Conservation (phyloP, 345 rosid species). For the Orychophragmus violaceus region DNA sequence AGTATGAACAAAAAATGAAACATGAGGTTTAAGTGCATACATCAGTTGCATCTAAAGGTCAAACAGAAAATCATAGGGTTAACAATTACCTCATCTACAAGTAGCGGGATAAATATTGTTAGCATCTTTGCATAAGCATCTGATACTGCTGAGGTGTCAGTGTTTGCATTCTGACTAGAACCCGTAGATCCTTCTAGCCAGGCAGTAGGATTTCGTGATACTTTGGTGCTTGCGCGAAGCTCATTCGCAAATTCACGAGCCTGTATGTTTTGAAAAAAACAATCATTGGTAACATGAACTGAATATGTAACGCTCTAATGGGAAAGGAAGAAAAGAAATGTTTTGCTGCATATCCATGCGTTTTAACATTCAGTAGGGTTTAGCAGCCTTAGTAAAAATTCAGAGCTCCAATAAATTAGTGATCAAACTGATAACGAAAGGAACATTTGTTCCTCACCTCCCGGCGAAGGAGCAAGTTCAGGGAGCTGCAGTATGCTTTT, state of each 20-base stretch:
- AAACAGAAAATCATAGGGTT: conserved; percentile 11
- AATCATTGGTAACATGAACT: not conserved
- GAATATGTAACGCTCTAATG: not conserved
- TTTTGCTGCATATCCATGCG: conserved; percentile 1
- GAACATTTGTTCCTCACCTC: conserved; percentile 62
- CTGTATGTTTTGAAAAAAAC: conserved; percentile 33
- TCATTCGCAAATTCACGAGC: conserved; percentile 99
- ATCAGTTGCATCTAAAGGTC: conserved; percentile 2
- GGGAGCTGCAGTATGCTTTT: conserved; percentile 96
- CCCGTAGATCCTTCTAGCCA: conserved; percentile 95
- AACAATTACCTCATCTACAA: conserved; percentile 82
- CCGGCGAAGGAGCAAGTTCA: conserved; percentile 95
- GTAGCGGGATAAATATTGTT: conserved; percentile 94
- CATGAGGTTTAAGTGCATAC: conserved; percentile 1
- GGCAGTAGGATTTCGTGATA: conserved; percentile 83
- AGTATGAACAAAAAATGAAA: conserved; percentile 25
- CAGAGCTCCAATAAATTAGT: not conserved
- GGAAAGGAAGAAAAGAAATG: not conserved
- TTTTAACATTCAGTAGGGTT: not conserved
- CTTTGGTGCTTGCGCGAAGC: conserved; percentile 99
- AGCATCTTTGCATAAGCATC: conserved; percentile 97
- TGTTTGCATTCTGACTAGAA: conserved; percentile 58
- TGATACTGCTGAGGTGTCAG: conserved; percentile 86
- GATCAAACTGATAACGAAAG: not conserved
- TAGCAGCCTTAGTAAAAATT: not conserved